Base-by-base conservation (phyloP, 2,329 filamentous ascomycete genomes). In the Pyrenochaeta sp. region DNA sequence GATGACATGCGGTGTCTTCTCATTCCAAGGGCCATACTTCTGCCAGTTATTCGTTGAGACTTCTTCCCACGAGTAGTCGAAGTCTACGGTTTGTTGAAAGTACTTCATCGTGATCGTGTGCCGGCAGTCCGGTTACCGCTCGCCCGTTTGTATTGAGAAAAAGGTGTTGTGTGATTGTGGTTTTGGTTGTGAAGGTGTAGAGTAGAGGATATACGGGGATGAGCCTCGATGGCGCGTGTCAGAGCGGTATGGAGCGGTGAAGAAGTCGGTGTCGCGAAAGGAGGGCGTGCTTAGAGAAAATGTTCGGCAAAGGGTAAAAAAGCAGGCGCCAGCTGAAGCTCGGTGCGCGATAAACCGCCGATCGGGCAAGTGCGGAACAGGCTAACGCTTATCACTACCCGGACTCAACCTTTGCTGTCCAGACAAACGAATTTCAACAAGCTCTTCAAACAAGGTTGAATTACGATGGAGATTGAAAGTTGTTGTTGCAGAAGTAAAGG, bases 1-100 rank as follows among this genome's bases (percentile, higher is more conserved):
- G 66, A 96, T 88, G 67, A 99, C 95, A 79, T 99, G 95, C 40
- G 93, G 92, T n/a, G 91, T 93, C 82, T 97, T 95, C 79, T 97
- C 91, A 83, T 99, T 99, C 94, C 95, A 98, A 22, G 94, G 94
- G 73, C 92, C 96, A 82, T 99, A 99, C 80, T 99, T 99, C 70
- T 89, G 90, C 95, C 95, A 99, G 85, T 99, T 99, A 77, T 91
- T 93, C 13, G 92, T 93, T 27, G 93, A 97, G 36, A 99, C 95
- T 79, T 98, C 94, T 74, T 97, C 92, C 95, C 95, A 99, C 45
- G 94, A 96, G 85, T 99, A 99, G 82, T 97, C 86, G 82, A 96
- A 99, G 61, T 92, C 93, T 80, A 92, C 91, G 39, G 85, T 84
- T 73, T 92, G 96, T 69, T 92, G 91, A 75, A 98, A 98, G 81